Percentiles rank a stretch among this genome's conserved stretches.
phyloP scores from a whole-genome alignment of 192 early-diverging fungal genomes.

The Dissophora globulifera region DNA sequence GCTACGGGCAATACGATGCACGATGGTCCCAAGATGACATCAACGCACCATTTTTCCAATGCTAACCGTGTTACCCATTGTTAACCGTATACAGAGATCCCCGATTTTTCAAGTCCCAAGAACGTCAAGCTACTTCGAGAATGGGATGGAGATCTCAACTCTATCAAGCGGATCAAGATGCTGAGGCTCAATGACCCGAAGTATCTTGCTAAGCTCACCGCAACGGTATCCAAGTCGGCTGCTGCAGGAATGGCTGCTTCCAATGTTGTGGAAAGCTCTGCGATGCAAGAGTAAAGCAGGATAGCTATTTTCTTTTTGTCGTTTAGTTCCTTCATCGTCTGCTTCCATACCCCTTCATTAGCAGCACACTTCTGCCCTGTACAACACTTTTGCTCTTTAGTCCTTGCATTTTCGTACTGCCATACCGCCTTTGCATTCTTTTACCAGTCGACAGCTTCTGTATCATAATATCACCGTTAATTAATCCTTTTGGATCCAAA shows the following conservation, averaged over 20 bases:
- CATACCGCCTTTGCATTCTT: too few species aligned
- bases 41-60: too few species aligned
- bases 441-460: too few species aligned
- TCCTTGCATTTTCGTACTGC: too few species aligned
- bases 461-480: too few species aligned
- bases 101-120: conserved; percentile 65
- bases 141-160: conserved; percentile 68
- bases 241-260: conserved; percentile 16
- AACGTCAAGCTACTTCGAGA: conserved; percentile 56
- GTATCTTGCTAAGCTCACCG: conserved; percentile 30
- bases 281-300: conserved; percentile 44
- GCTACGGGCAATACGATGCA: too few species aligned
- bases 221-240: conserved; percentile 25
- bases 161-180: conserved; percentile 57
- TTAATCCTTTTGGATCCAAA: too few species aligned
- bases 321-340: too few species aligned
- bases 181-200: conserved; percentile 55
- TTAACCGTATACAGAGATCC: conserved; percentile 55
- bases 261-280: conserved; percentile 15
- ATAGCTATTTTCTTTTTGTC: too few species aligned
- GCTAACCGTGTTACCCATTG: not conserved
- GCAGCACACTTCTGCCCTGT: too few species aligned
- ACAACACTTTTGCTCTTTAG: too few species aligned
- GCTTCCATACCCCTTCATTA: not conserved
- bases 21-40: too few species aligned